A percentile compares a stretch with the other conserved stretches of the same genome.
Conservation (phyloP, 192 early-diverging fungal genomes). For the Coemansia sp. region DNA sequence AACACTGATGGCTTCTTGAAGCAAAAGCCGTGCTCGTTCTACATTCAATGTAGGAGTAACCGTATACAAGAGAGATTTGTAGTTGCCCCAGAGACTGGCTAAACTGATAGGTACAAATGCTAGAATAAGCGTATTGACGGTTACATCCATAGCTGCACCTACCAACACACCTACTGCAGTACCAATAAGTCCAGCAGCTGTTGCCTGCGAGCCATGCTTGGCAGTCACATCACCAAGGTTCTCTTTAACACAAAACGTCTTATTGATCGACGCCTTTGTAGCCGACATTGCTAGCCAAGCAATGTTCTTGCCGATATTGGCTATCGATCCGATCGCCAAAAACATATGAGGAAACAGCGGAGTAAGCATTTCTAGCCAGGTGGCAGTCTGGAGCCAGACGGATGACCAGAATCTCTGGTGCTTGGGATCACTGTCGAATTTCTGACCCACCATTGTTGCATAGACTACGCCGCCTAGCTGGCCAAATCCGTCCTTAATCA, state of each 20-base stretch:
- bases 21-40: constrained; percentile 28
- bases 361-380: constrained; percentile 73
- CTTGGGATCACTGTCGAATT: constrained; percentile 82
- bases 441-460: constrained; percentile 68
- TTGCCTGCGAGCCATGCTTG: constrained; percentile 78
- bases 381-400: constrained; percentile 69
- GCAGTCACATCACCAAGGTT: constrained; percentile 86
- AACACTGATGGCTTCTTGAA: constrained; percentile 12
- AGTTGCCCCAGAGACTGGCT: constrained; percentile 70
- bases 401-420: constrained; percentile 75
- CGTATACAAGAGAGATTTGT: constrained; percentile 55
- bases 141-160: constrained; percentile 33
- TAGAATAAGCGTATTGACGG: constrained; percentile 44
- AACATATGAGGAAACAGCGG: constrained; percentile 78
- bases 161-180: constrained; percentile 56
- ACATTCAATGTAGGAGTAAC: constrained; percentile 39
- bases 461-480: constrained; percentile 82
- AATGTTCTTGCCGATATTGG: constrained; percentile 86
- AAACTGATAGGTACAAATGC: constrained; percentile 69
- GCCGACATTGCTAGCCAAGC: constrained; percentile 81
- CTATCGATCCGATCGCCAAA: constrained; percentile 67
- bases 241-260: constrained; percentile 66
- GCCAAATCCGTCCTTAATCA: constrained; percentile 88
- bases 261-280: constrained; percentile 78
- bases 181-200: constrained; percentile 78